Evolutionary conservation across 345 rosid genomes (phyloP), one percentile per base, ranked within the genome.

Genomic region (Gossypium sturtianum): DNA sequence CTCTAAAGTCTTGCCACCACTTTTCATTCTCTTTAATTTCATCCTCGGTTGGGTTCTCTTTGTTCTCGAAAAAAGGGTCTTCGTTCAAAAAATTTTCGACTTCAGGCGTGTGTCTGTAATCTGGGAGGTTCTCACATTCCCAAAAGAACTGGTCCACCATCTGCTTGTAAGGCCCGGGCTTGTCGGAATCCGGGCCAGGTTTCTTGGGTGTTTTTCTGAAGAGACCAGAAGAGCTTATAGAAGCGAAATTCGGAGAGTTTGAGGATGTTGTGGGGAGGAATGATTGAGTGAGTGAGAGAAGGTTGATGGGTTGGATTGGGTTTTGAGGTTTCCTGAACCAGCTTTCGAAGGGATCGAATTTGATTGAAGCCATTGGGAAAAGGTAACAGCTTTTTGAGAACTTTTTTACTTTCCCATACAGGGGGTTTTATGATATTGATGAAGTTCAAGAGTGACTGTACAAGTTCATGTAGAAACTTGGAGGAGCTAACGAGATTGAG

Each of bases 41-140:
- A n/a, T 90, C 86, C 49, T 80, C 62, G 4, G 85, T 87, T 11
- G 97, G 93, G 67, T 90, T 89, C 78, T 92, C 93, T 75, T 89
- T 90, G 76, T 83, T 85, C 47, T 90, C 92, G 53, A 88, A 86
- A 38, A 79, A 1, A 0, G 89, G 86, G 74, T 90, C 91, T 52
- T 90, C 91, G 29, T 74, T 87, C 0, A 92, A 83, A 71, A 90
- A 78, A 45, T 77, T 83, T 11, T 92, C 97, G 22, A 94, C 97
- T 81, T 92, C 89, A 0, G 97, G 92, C 2, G 97, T 53, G 85
- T 90, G 89, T 29, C 93, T 85, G 79, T 89, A 73, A 72, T 92
- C 94, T 11, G 97, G 97, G 52, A 80, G 76, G 89, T 86, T 87
- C 74, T 92, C 97, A 52, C 87, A 83, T 75, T 94, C 98, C 91